Percentiles rank a stretch among this genome's conserved stretches.
These are phyloP conservation scores for Annulohypoxylon bovei DNA, from an alignment of 495 filamentous ascomycete genomes.

Conservation along the genomic window DNA sequence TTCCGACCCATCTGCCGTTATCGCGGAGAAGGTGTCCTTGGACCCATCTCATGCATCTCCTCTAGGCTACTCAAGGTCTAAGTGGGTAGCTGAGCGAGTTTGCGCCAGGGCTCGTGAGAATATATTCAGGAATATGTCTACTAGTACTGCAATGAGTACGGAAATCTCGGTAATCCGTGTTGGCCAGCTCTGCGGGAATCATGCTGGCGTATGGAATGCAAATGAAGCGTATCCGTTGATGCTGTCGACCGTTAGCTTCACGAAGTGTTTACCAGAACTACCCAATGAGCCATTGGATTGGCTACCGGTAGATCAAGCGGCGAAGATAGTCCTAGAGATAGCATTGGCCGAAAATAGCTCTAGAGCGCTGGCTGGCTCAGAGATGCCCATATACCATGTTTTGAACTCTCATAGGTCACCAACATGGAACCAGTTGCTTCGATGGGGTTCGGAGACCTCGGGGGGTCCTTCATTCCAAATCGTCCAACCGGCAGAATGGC, in stretches of 20 bases:
- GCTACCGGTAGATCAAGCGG: constrained; percentile 68
- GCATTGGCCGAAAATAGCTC: constrained; percentile 16
- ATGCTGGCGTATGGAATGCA: constrained; percentile 65
- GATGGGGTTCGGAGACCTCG: constrained; percentile 50
- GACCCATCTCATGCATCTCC: constrained; percentile 60
- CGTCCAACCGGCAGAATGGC: constrained; percentile 54
- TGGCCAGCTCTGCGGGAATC: constrained; percentile 67
- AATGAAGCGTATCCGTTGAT: constrained; percentile 66
- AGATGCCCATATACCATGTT: constrained; percentile 58
- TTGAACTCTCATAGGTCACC: constrained; percentile 55
- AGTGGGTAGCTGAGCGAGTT: constrained; percentile 65
- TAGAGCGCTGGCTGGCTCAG: background rate
- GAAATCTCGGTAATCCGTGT: constrained; percentile 63
- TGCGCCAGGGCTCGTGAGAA: constrained; percentile 50
- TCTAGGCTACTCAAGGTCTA: constrained; percentile 68
- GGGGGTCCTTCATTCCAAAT: constrained; percentile 48
- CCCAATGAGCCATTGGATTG: constrained; percentile 57
- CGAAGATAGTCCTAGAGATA: constrained; percentile 56
- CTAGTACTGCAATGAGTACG: constrained; percentile 40
- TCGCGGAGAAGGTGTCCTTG: constrained; percentile 60
- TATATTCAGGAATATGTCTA: background rate
- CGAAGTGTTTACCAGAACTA: constrained; percentile 63
- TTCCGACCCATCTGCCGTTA: constrained; percentile 37
- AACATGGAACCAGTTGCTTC: constrained; percentile 57
- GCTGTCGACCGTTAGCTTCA: constrained; percentile 59